Base-by-base conservation (phyloP, 768 basidiomycete genomes). In the Chalciporus pseudorubinellus region DNA sequence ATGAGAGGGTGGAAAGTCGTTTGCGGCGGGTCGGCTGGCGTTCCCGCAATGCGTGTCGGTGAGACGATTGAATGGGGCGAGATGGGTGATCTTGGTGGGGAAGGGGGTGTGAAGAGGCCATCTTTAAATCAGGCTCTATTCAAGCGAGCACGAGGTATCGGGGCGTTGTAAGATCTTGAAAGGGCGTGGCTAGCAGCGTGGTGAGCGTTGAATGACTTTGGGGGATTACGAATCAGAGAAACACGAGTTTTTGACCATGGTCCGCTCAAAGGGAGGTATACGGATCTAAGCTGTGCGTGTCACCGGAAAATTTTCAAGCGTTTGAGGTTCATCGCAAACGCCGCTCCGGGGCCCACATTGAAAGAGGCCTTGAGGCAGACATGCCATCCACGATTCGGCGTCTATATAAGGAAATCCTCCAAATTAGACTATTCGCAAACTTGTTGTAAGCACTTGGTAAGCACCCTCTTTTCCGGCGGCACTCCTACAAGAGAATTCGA, bases 1-100 rank as follows among this genome's bases (percentile, higher is more conserved):
- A 46, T 43, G 65, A 67, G 60, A 71, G 48, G 47, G 58, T 56
- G 55, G 61, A 57, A 24, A 66, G 60, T 54, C 71, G 71, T 60
- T 66, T 68, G 51, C 59, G 71, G 53, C 63, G 64, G 52, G 69
- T 62, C 53, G 62, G 41, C 64, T 70, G 65, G 59, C 55, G 69
- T 53, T 51, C 53, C 52, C 56, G 55, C 38, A 53, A 45, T 16
- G 55, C n/a, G 24, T 55, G 67, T 38, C 48, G 64, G 20, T 46
- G 57, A 49, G 67, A 46, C 39, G 63, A 45, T 22, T 48, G 59
- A 26, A 42, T 18, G 22, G 55, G 59, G 29, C 46, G 57, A 50
- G 67, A 57, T 29, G 61, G 46, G 11, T 60, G 68, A 57, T 57
- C 39, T 39, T 70, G 69, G 49, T 52, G 53, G 46, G 66, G 59